A percentile compares a stretch with the other conserved stretches of the same genome.
phyloP scores from a whole-genome alignment of 805 yeast genomes.

The Ogataea salicorniae region DNA sequence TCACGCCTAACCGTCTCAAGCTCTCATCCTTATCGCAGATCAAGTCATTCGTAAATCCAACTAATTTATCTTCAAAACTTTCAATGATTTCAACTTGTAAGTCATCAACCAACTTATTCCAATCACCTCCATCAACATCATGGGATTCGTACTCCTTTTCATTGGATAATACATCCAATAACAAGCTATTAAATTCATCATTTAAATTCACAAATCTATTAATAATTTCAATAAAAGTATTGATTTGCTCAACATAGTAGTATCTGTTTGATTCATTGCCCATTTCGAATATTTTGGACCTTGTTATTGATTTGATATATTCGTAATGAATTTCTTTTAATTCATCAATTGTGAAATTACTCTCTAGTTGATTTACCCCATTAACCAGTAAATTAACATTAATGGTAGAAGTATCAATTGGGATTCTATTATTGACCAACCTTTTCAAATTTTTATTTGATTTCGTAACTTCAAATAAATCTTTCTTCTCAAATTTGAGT shows the following conservation, averaged over 20 bases:
- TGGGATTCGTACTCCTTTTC: conserved; percentile 18
- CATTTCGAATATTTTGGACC: conserved; percentile 32
- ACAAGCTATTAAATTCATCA: conserved; percentile 32
- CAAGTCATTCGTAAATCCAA: conserved; percentile 45
- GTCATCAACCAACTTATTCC: conserved; percentile 36
- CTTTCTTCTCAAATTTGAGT: conserved; percentile 16
- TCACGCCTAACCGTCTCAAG: conserved; percentile 42
- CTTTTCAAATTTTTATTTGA: conserved; percentile 15
- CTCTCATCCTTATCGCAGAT: conserved; percentile 46
- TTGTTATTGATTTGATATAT: conserved; percentile 33
- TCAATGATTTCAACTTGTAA: conserved; percentile 36
- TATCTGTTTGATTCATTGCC: conserved; percentile 35
- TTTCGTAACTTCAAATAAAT: conserved; percentile 7
- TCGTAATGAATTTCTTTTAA: conserved; percentile 32
- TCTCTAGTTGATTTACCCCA: too few species aligned
- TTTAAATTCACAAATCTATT: conserved; percentile 35
- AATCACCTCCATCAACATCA: conserved; percentile 19
- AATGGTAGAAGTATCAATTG: conserved; percentile 4
- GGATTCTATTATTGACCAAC: conserved; percentile 9
- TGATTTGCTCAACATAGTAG: conserved; percentile 39
- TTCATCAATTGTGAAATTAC: conserved; percentile 33
- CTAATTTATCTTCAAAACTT: conserved; percentile 39
- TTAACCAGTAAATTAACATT: too few species aligned
- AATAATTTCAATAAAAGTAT: conserved; percentile 31
- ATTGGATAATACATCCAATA: conserved; percentile 31